Conservation (phyloP, 192 early-diverging fungal genomes). For the Entomortierella chlamydospora region DNA sequence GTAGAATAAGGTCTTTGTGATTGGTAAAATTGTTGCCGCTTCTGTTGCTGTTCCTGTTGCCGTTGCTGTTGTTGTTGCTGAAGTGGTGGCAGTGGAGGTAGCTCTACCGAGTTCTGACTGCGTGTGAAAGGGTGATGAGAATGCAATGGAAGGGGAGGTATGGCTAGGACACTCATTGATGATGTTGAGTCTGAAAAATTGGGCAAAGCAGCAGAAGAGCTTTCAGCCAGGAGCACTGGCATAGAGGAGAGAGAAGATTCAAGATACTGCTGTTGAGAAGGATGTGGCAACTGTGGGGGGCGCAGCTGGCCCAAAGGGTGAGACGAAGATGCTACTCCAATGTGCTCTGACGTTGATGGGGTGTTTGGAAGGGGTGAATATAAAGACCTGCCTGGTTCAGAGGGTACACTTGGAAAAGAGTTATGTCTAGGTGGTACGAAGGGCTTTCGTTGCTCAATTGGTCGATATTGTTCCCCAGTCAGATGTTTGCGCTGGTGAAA, state of each 20-base stretch:
- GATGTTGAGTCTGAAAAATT: background rate
- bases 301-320: conserved; percentile 3
- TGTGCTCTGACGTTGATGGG: background rate
- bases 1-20: background rate
- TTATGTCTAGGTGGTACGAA: conserved; percentile 9
- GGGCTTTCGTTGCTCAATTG: conserved; percentile 9
- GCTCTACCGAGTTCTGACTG: background rate
- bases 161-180: conserved; percentile 37
- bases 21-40: background rate
- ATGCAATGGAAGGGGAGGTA: conserved; percentile 26
- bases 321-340: background rate
- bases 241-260: background rate
- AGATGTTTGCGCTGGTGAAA: conserved; percentile 21
- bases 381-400: background rate
- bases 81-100: background rate
- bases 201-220: background rate
- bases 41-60: background rate
- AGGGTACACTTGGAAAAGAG: conserved; percentile 8
- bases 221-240: background rate
- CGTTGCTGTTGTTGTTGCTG: background rate
- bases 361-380: background rate
- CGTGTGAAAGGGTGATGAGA: conserved; percentile 11
- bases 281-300: conserved; percentile 3
- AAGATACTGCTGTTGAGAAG: conserved; percentile 8
- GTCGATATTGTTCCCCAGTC: background rate